Evolutionary conservation across 495 filamentous ascomycete genomes (phyloP), one percentile per base, ranked within the genome.

Genomic region (Lasiosphaeria miniovina): DNA sequence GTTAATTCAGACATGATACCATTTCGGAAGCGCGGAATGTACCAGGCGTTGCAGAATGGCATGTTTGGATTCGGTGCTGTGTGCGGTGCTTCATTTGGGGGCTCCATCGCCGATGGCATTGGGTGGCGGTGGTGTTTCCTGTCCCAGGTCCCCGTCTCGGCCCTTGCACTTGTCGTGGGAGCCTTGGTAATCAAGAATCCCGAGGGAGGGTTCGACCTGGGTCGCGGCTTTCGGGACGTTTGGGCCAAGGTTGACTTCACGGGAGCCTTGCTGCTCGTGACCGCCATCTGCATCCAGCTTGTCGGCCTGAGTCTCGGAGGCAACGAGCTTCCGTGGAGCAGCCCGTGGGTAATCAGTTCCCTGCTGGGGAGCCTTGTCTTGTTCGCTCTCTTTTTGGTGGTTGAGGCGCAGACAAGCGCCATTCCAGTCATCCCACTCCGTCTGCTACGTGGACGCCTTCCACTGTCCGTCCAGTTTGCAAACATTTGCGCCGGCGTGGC

Each of bases 1-100:
- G 78, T 88, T 55, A 87, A 87, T 61, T 86, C 83, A 3, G 84
- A 87, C 64, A 79, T 88, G 64, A 86, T 88, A 41, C 84, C 84
- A 0, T 84, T 86, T 63, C 73, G 78, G n/a, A 78, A 77, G 33
- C 74, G 84, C 10, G 84, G 84, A 1, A 87, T 87, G 81, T 87
- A 86, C 60, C 84, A 88, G 57, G 84, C 83, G 0, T 64, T 82
- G 31, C 84, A 86, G 61, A 88, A 88, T 50, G 83, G 75, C 11
- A 75, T 86, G 17, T 80, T 84, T 64, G 85, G 84, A 0, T 86
- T 87, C 52, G 79, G 79, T 0, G 72, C 77, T 4, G 74, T 80
- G 34, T 76, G 73, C 60, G 79, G 79, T 12, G 80, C 78, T 0
- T 77, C 72, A 0, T 71, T 82, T 34, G 80, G 80, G 4, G 80